phyloP scores from a whole-genome alignment of 2,329 filamentous ascomycete genomes.

The Apiospora arundinis region DNA sequence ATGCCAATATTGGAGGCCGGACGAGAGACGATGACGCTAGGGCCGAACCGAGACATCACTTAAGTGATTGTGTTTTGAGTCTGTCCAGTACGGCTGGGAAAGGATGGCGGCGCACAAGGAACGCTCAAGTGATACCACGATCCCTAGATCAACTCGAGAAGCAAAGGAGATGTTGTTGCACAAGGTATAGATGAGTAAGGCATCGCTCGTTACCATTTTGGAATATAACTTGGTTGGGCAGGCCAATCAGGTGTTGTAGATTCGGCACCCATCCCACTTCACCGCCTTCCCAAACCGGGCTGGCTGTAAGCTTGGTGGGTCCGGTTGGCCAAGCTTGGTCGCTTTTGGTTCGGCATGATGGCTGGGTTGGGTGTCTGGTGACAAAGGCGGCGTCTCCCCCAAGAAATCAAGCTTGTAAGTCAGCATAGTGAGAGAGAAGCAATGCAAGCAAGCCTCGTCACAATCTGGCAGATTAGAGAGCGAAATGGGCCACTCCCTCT shows the following conservation, averaged over 20 bases:
- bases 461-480: slow-evolving; percentile 15
- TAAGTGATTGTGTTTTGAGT: neutral
- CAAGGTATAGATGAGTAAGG: neutral
- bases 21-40: neutral
- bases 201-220: neutral
- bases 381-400: slow-evolving; percentile 1
- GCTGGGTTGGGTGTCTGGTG: neutral
- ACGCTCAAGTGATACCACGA: too few species aligned
- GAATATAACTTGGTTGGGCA: neutral
- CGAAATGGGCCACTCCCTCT: neutral
- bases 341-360: neutral
- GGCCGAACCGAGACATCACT: neutral
- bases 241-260: slow-evolving; percentile 18
- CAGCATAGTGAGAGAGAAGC: neutral
- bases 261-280: neutral
- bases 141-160: neutral
- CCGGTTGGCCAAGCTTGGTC: neutral
- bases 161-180: neutral
- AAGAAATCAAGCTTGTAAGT: slow-evolving; percentile 5
- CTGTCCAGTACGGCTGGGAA: too few species aligned
- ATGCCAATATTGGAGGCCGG: neutral
- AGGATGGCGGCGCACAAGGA: too few species aligned
- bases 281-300: neutral
- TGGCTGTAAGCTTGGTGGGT: neutral
- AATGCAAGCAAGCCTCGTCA: slow-evolving; percentile 18